Evolutionary conservation across 257 asterid species (phyloP), one percentile per base, ranked within the genome.

Genomic region (Solanum paucissectum): DNA sequence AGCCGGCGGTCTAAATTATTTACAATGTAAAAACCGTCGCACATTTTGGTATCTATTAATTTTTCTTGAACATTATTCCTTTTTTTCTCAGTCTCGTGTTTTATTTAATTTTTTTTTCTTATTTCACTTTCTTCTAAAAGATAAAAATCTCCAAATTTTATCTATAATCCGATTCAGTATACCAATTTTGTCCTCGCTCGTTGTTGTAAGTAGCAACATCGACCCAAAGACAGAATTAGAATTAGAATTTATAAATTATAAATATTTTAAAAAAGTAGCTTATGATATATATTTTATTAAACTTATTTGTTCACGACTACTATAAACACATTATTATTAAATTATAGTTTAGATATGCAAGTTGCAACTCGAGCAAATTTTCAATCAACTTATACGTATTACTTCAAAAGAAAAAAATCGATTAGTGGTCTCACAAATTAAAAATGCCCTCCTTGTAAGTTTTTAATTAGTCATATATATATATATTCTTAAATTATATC

Each of bases 1-100:
- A 86, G 83, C 79, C 87, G 87, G 87, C 87, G 82, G 90, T 87
- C 69, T 76, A 81, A 49, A 20, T 9, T 7, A 5, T 52, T 5
- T 40, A 27, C 60, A 7, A 34, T 20, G 21, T 58, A 23, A 75
- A 52, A 68, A 8, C 5, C 7, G 18, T 25, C 10, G 33, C 9
- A 42, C 38, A 36, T 21, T 33, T 33, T 55, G 73, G 82, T 37
- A 44, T 46, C 85, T 6, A 55, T 44, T 44, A 55, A 20, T 55
- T 2, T 55, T 44, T 18, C 21, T 11, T 23, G 12, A 25, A 12
- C 20, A 76, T 76, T 36, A 40, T 12, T 36, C 21, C 33, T 21
- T 69, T 69, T 7, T 68, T 68, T 13, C 38, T 11, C 12, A 29
- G 25, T 7, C 5, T 5, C 16, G 1, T 36, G 2, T 10, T 21